Conservation (phyloP, 2,329 filamentous ascomycete species). For the Colletotrichum cuscutae region DNA sequence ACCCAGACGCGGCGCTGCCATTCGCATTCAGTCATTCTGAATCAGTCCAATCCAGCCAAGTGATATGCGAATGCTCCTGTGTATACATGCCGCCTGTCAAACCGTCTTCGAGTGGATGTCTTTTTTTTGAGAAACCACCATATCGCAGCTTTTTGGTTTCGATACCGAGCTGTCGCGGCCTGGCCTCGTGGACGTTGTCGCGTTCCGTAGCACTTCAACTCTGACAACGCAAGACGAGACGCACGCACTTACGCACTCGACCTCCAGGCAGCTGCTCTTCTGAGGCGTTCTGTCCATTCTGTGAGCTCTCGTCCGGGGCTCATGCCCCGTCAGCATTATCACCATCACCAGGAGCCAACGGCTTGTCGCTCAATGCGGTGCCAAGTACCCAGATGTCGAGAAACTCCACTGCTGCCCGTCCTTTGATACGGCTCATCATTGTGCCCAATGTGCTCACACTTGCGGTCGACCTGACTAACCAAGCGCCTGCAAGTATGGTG, state of each 20-base stretch:
- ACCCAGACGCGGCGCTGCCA: not conserved
- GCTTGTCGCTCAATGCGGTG: not conserved
- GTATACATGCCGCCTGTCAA: not conserved
- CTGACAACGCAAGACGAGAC: constrained; percentile 17
- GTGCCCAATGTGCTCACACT: constrained; percentile 11
- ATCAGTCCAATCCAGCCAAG: not conserved
- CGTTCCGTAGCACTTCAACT: constrained; percentile 6
- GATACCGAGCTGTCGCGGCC: not conserved
- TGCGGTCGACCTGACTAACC: constrained; percentile 21
- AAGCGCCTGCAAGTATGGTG: constrained; percentile 28
- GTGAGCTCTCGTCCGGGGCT: not conserved
- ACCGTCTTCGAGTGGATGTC: not conserved
- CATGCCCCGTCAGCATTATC: not conserved
- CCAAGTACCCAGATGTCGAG: not conserved
- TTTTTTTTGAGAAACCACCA: not conserved
- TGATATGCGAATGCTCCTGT: not conserved
- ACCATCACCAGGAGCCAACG: not conserved
- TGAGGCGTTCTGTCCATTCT: not conserved
- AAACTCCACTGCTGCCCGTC: constrained; percentile 1
- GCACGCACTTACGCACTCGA: constrained; percentile 15
- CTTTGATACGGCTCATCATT: constrained; percentile 2
- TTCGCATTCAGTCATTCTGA: not conserved
- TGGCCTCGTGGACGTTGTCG: not conserved
- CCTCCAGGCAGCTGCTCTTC: not conserved
- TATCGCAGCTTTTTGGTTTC: not conserved